phyloP scores from a whole-genome alignment of 352 stramenopile species.

The Phytophthora sojae region DNA sequence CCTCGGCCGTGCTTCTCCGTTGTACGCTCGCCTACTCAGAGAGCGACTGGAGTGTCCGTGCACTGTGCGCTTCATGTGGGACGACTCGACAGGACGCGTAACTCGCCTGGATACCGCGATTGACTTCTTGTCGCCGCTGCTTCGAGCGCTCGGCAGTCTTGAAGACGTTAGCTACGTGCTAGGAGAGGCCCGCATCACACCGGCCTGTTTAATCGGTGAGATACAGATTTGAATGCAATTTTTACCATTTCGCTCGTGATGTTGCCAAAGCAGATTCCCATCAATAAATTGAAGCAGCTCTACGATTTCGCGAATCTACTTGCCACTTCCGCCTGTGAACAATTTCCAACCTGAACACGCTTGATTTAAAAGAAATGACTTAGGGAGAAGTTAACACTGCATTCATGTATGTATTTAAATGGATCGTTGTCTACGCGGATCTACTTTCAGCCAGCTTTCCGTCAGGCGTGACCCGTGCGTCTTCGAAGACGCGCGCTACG shows the following conservation, averaged over 20 bases:
- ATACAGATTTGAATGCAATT: background rate
- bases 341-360: no score
- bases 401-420: no score
- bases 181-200: slow-evolving; percentile 20
- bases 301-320: no score
- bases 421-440: no score
- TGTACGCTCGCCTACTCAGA: slow-evolving; percentile 9
- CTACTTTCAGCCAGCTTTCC: no score
- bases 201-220: slow-evolving; percentile 15
- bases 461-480: no score
- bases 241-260: no score
- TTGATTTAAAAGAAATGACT: no score
- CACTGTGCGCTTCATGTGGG: slow-evolving; percentile 21
- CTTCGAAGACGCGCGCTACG: no score
- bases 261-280: no score
- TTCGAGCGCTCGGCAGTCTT: slow-evolving; percentile 20
- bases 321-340: no score
- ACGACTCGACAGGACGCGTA: slow-evolving; percentile 9
- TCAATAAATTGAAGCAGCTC: background rate
- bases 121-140: slow-evolving; percentile 24
- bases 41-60: slow-evolving; percentile 13
- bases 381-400: no score
- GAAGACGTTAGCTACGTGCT: slow-evolving; percentile 20
- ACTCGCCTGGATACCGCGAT: slow-evolving; percentile 11
- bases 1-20: background rate